Evolutionary conservation across 2,329 filamentous ascomycete species (phyloP), one percentile per base, ranked within the genome.

Genomic region (Grosmannia serpens): DNA sequence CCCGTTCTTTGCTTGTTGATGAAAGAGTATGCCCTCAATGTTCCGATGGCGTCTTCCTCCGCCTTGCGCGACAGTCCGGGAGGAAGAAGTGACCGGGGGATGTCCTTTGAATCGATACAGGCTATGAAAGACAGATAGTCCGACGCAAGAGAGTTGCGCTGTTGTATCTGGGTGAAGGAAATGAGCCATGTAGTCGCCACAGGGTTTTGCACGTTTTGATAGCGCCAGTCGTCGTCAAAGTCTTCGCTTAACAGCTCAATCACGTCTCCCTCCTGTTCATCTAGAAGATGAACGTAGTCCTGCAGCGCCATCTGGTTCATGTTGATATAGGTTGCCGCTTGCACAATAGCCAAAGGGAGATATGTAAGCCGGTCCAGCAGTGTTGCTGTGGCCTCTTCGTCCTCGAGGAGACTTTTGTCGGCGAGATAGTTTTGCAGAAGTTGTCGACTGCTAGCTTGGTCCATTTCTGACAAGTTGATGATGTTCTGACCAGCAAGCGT

Each of bases 11-110:
- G 67, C 33, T 69, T 47, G 3, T 57, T 61, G 24, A 73, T 62
- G 35, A 73, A 73, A 7, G 64, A 65, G 55, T 70, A 71, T 10
- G 60, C 66, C 33, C 64, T 64, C 1, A 70, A 58, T 0, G 53
- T 66, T 0, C 64, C 64, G 11, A 70, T 58, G 10, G 66, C 68
- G 22, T 69, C 59, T 3, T 4, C 62, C 2, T 64, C 60, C 26
- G 10, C 51, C 33, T 64, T 53, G 9, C 62, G 51, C 9, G 60
- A 58, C 24, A 6, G 13, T 6, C 13, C 24, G 1, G 57, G 47
- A 20, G 24, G 65, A 7, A 71, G 57, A 9, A 72, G 53, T 20
- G 60, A 58, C n/a, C 13, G 29, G 1, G 69, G 69, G 26, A 71
- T 70, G 24, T 68, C 62, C 35, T 67, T 68, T 35, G 66, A 63